These are phyloP conservation scores for Hypsizygus marmoreus DNA, from an alignment of 768 basidiomycete genomes.

Conservation along the genomic window DNA sequence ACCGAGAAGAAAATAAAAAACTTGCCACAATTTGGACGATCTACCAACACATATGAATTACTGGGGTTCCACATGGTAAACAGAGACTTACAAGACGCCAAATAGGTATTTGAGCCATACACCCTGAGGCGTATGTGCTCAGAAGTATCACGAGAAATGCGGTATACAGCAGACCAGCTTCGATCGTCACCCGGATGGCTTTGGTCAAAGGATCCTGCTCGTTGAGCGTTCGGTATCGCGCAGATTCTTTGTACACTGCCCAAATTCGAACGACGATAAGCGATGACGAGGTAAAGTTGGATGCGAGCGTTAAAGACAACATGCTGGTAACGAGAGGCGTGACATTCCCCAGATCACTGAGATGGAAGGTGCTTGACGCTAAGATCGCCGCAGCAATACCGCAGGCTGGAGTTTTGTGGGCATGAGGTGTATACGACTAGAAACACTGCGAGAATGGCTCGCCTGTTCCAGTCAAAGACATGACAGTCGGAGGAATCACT, in stretches of 20 bases:
- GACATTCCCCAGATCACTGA: neutral
- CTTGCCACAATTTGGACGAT: no score
- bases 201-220: slow-evolving; percentile 14
- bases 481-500: slow-evolving; percentile 7
- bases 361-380: neutral
- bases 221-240: slow-evolving; percentile 7
- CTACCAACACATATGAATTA: no score
- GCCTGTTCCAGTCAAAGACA: slow-evolving; percentile 9
- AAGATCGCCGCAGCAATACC: slow-evolving; percentile 11
- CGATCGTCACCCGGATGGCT: slow-evolving; percentile 16
- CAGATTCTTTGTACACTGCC: slow-evolving; percentile 11
- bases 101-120: slow-evolving; percentile 12
- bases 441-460: neutral
- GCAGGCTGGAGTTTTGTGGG: slow-evolving; percentile 1
- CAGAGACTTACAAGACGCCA: slow-evolving; percentile 17
- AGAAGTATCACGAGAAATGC: slow-evolving; percentile 14
- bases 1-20: no score
- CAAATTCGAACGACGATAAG: slow-evolving; percentile 18
- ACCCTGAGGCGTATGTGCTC: slow-evolving; percentile 8
- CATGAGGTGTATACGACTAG: neutral
- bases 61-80: no score
- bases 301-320: slow-evolving; percentile 12
- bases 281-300: slow-evolving; percentile 13
- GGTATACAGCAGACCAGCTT: slow-evolving; percentile 18
- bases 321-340: slow-evolving; percentile 9